phyloP scores from a whole-genome alignment of 2,329 filamentous ascomycete species.

The Paecilomyces formosus region DNA sequence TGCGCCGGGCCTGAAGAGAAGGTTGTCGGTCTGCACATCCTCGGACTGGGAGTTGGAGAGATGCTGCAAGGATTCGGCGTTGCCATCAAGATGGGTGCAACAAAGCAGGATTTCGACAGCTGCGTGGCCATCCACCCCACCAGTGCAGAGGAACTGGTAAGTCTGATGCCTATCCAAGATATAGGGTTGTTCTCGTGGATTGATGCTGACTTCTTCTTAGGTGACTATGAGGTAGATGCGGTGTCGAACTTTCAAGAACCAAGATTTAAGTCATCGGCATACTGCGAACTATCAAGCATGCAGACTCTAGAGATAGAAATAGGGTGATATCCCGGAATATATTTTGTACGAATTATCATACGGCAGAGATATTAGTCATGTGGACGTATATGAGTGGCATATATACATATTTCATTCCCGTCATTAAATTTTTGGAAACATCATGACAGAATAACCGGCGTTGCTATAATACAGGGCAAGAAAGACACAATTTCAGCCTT shows the following conservation, averaged over 20 bases:
- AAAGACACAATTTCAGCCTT: neutral
- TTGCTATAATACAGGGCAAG: neutral
- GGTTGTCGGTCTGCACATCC: conserved; percentile 44
- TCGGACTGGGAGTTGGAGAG: conserved; percentile 46
- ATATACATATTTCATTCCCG: neutral
- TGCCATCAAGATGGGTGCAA: conserved; percentile 72
- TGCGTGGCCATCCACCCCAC: conserved; percentile 73
- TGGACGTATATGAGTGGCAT: neutral
- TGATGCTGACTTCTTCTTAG: neutral
- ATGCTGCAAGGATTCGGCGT: conserved; percentile 72
- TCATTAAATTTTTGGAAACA: neutral
- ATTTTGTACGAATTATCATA: neutral
- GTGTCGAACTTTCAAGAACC: neutral
- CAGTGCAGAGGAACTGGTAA: conserved; percentile 66
- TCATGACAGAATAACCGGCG: neutral
- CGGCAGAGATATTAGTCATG: neutral
- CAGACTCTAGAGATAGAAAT: neutral
- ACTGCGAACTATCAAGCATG: neutral
- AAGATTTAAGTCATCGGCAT: neutral
- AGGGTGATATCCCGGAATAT: neutral
- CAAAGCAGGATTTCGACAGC: conserved; percentile 68
- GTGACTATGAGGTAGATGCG: neutral
- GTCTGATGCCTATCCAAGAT: conserved; percentile 26
- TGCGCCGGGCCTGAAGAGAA: conserved; percentile 43
- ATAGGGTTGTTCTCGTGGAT: neutral